A percentile compares a stretch with the other conserved stretches of the same genome.
These are phyloP conservation scores for Alternaria tenuissima DNA, from an alignment of 2,329 filamentous ascomycete species.

Conservation along the genomic window DNA sequence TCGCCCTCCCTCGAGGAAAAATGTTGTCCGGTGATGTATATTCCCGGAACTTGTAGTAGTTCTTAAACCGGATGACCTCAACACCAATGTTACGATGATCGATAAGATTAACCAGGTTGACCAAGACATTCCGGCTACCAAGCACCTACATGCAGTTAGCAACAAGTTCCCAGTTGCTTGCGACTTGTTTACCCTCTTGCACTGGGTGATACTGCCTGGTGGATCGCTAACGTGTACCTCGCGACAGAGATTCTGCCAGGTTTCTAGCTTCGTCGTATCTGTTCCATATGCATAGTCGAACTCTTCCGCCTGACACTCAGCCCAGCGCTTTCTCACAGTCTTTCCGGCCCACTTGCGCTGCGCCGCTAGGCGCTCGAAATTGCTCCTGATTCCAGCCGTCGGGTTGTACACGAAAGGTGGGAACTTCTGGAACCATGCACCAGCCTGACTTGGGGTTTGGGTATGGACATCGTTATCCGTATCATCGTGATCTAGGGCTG, in stretches of 20 bases:
- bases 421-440: slow-evolving; percentile 16
- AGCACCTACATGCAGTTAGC: slow-evolving; percentile 12
- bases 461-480: neutral
- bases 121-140: slow-evolving; percentile 17
- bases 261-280: slow-evolving; percentile 18
- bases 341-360: slow-evolving; percentile 12
- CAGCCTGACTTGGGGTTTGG: neutral
- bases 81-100: slow-evolving; percentile 25
- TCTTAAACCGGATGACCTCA: slow-evolving; percentile 23
- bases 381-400: slow-evolving; percentile 3
- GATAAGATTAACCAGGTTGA: slow-evolving; percentile 34
- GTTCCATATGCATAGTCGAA: slow-evolving; percentile 15
- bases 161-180: neutral
- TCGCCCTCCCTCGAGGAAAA: slow-evolving; percentile 23
- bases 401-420: slow-evolving; percentile 12
- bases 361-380: slow-evolving; percentile 18
- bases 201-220: slow-evolving; percentile 22
- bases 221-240: slow-evolving; percentile 22
- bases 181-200: slow-evolving; percentile 22
- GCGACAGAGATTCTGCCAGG: slow-evolving; percentile 29
- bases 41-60: slow-evolving; percentile 11
- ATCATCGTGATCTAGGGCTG: neutral
- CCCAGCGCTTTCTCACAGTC: slow-evolving; percentile 9
- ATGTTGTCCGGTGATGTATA: slow-evolving; percentile 16
- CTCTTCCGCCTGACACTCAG: slow-evolving; percentile 14